Percentiles rank a stretch among this genome's conserved stretches.
Evolutionary conservation across 805 yeast genomes (phyloP).

Genomic region (Brettanomyces custersianus): DNA sequence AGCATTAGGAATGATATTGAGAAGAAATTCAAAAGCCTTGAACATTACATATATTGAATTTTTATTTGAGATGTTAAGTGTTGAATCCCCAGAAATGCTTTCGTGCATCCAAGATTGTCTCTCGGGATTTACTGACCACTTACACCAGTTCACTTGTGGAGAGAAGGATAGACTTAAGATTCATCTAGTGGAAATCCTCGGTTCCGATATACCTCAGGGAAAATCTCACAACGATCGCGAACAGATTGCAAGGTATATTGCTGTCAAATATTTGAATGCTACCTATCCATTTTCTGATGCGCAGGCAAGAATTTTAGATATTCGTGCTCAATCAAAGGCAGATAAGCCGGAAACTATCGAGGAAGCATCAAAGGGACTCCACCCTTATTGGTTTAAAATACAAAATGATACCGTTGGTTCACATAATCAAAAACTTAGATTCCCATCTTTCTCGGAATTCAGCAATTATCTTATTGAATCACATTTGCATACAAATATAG

Average conservation of each 20-base stretch:
- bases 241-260: constrained; percentile 46
- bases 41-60: constrained; percentile 53
- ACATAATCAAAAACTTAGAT: constrained; percentile 20
- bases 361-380: constrained; percentile 70
- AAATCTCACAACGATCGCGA: background rate
- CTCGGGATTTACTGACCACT: constrained; percentile 44
- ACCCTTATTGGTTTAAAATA: constrained; percentile 68
- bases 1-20: constrained; percentile 59
- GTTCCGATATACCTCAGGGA: constrained; percentile 22
- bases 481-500: constrained; percentile 10
- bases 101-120: constrained; percentile 66
- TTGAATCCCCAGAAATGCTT: constrained; percentile 55
- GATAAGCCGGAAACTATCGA: constrained; percentile 70
- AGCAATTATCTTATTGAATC: constrained; percentile 24
- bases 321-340: constrained; percentile 43
- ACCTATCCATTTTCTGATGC: constrained; percentile 60
- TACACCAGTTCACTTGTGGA: constrained; percentile 29
- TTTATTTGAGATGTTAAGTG: constrained; percentile 58
- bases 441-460: constrained; percentile 47
- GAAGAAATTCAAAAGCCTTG: constrained; percentile 33
- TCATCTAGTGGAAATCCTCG: constrained; percentile 18
- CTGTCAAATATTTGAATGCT: constrained; percentile 55
- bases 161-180: constrained; percentile 35
- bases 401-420: background rate
- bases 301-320: constrained; percentile 56